Base-by-base conservation (phyloP, 176 grass and related monocot genomes). In the Miscanthus lutarioriparius region DNA sequence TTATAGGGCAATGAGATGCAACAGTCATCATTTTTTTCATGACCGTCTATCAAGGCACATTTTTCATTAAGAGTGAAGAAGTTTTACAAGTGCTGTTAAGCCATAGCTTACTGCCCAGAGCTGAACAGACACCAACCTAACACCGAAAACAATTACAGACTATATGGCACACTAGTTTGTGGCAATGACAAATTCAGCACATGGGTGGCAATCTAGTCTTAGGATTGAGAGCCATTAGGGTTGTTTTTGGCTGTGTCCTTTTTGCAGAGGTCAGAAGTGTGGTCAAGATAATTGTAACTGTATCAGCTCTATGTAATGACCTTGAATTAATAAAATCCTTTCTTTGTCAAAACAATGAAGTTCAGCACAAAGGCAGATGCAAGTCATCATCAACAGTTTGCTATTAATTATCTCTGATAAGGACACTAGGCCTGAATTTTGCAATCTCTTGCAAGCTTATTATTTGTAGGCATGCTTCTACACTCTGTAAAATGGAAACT, bases 401-500 rank as follows among this genome's bases (percentile, higher is more conserved):
- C 32, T 48, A 80, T 49, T 67, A 22, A 26, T 80, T 44, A 78
- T 81, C 30, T 40, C 13, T 80, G 39, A 36, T 41, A 87, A 75
- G 62, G 76, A 65, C 23, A 6, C 41, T 80, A 64, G 6, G 11
- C 20, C 63, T 65, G 61, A 30, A 70, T 48, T 75, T 43, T 80
- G 63, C 23, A 70, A 70, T 41, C 38, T 19, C 36, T 80, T 75
- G 67, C 28, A 33, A 62, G 25, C 30, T 32, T 78, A 81, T 56
- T 80, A 39, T 17, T 80, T 70, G 19, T 16, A 36, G 48, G 11
- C 23, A 23, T 75, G 65, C 5, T 75, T 9, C 54, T 66, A 67
- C 20, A 25, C 11, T 49, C 67, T 83, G 25, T 83, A 62, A 25
- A 61, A 38, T 86, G 78, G 19, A 17, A 25, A 72, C 17, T 76